Evolutionary conservation across 192 early-diverging fungal genomes (phyloP).

Genomic region (Backusella morwellensis): DNA sequence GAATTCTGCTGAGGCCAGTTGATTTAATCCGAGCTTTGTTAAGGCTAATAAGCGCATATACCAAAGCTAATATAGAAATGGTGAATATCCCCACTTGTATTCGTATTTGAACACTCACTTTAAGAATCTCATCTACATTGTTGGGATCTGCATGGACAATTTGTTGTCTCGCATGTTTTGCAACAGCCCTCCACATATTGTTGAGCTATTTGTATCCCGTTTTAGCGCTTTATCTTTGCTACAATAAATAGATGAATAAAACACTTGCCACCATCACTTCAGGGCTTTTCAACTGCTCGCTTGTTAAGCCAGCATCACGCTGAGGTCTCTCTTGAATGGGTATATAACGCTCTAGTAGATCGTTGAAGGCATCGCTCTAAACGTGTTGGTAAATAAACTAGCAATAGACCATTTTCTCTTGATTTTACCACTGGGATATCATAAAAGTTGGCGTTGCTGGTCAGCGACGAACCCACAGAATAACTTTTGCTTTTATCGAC

Average conservation of each 20-base stretch:
- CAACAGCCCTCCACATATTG: slow-evolving; percentile 48
- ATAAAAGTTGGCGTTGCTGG: slow-evolving; percentile 43
- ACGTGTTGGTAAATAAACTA: not conserved
- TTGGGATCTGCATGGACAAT: slow-evolving; percentile 39
- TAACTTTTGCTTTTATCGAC: not conserved
- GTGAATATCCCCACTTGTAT: not conserved
- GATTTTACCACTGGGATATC: slow-evolving; percentile 47
- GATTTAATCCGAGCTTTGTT: slow-evolving; percentile 42
- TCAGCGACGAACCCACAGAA: slow-evolving; percentile 25
- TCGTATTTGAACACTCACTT: slow-evolving; percentile 27
- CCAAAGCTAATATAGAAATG: slow-evolving; percentile 41
- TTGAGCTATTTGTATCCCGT: slow-evolving; percentile 31
- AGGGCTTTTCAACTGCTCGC: slow-evolving; percentile 33
- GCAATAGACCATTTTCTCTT: not conserved
- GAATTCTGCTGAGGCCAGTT: slow-evolving; percentile 52
- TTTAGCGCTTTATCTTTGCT: not conserved
- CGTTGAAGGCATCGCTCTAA: slow-evolving; percentile 46
- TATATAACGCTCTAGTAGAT: slow-evolving; percentile 43
- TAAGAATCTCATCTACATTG: slow-evolving; percentile 37
- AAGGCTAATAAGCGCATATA: slow-evolving; percentile 48
- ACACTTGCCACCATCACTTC: slow-evolving; percentile 38
- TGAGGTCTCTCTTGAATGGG: slow-evolving; percentile 42
- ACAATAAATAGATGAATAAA: not conserved
- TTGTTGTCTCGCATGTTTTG: slow-evolving; percentile 43
- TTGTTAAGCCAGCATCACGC: slow-evolving; percentile 33